Evolutionary conservation across 495 filamentous ascomycete genomes (phyloP), one percentile per base, ranked within the genome.

Genomic region (Tuber umbilicatum): DNA sequence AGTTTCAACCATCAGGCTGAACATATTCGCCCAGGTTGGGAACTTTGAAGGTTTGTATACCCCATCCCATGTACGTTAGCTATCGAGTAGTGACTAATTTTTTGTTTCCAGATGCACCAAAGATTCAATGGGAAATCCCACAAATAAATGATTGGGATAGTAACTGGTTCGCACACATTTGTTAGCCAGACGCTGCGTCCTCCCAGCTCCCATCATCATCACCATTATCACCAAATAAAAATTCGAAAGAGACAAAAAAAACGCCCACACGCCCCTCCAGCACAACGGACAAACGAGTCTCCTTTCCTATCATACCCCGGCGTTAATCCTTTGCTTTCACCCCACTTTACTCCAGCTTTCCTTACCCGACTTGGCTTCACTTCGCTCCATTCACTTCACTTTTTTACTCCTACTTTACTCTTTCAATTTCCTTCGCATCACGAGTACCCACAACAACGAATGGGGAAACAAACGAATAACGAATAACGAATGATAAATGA

Each of bases 101-200:
- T 64, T 35, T 19, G 47, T 35, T 35, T 43, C 38, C 17, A 79
- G 77, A 78, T 47, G 75, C 75, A 12, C 77, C 77, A 3, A 78
- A 79, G 41, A 79, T 79, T 74, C 72, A 31, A 21, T 79, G 77
- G 77, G 77, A 74, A 64, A 40, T 50, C 21, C 77, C 77, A 41
- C 76, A 74, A 37, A 79, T 79, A 45, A 74, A 79, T 31, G 77
- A 79, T 79, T 79, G 77, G 77, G 71, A 79, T 73, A 78, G 69
- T 41, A 78, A 79, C 69, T 79, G 77, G 77, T 79, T 79, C 75
- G 77, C 38, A 14, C 75, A 73, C 45, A 79, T 79, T 41, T 79
- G 75, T 50, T 78, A 78, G 50, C 31, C 43, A 55, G 45, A 60
- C 16, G 70, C 27, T 43, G 37, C n/a, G 37, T 27, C 55, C 55